A percentile compares a stretch with the other conserved stretches of the same genome.
Evolutionary conservation across 2,329 filamentous ascomycete genomes (phyloP).

Genomic region (Sporothrix curviconia): DNA sequence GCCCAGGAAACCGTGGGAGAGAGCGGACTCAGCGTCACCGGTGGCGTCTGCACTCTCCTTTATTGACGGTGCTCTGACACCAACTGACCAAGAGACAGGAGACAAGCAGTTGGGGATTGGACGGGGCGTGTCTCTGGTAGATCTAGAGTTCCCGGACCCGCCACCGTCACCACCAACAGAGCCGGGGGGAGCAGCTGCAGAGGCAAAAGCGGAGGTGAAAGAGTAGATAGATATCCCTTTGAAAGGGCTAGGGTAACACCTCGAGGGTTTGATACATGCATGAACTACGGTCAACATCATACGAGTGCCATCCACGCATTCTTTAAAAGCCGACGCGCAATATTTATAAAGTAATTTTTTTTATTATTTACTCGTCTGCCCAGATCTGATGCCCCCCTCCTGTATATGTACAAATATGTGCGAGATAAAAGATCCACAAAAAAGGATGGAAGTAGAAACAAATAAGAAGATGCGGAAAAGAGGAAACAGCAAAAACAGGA

Average conservation of each 20-base stretch:
- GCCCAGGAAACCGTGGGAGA: slow-evolving; percentile 73
- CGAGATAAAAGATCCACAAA: neutral
- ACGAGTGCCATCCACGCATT: too few relatives aligned
- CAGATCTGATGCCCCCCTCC: slow-evolving; percentile 13
- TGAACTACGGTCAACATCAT: too few relatives aligned
- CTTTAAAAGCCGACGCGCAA: neutral
- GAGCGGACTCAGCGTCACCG: slow-evolving; percentile 28
- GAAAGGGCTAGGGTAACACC: too few relatives aligned
- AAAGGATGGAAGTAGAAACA: neutral
- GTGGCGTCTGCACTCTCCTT: slow-evolving; percentile 2
- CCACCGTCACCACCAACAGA: slow-evolving; percentile 19
- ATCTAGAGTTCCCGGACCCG: slow-evolving; percentile 28
- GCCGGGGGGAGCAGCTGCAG: neutral
- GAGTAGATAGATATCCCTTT: neutral
- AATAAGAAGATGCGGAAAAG: neutral
- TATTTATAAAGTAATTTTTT: slow-evolving; percentile 10
- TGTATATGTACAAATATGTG: slow-evolving; percentile 24
- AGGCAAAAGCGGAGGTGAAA: neutral
- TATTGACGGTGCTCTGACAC: neutral
- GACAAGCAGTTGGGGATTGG: neutral
- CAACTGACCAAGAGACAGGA: neutral
- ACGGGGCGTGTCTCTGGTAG: slow-evolving; percentile 18
- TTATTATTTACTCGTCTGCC: slow-evolving; percentile 18
- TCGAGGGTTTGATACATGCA: too few relatives aligned
- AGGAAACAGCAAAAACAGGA: neutral